phyloP scores from a whole-genome alignment of 495 filamentous ascomycete genomes.

The Talaromyces proteolyticus region DNA sequence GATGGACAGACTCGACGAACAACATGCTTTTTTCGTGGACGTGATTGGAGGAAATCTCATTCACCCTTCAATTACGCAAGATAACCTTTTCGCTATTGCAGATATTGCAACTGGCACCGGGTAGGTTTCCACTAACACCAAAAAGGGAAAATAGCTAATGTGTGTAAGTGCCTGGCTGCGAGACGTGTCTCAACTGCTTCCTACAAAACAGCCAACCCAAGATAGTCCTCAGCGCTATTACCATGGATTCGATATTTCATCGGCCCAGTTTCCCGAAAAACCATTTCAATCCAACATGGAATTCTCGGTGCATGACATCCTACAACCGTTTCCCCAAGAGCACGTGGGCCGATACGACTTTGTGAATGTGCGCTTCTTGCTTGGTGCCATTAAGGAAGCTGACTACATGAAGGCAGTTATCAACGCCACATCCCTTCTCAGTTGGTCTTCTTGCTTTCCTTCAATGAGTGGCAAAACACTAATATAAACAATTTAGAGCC shows the following conservation, averaged over 20 bases:
- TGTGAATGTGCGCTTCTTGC: too few species aligned
- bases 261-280: slow-evolving; percentile 19
- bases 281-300: neutral
- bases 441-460: too few species aligned
- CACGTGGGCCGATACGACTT: too few species aligned
- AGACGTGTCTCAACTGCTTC: slow-evolving; percentile 11
- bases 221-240: slow-evolving; percentile 8
- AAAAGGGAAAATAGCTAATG: neutral
- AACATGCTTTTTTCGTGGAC: slow-evolving; percentile 18
- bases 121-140: slow-evolving; percentile 10
- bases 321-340: too few species aligned
- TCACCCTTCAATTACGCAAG: slow-evolving; percentile 22
- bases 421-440: too few species aligned
- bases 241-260: slow-evolving; percentile 32
- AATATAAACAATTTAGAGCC: too few species aligned
- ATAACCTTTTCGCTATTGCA: slow-evolving; percentile 17
- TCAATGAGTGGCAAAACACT: too few species aligned
- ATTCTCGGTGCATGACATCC: too few species aligned
- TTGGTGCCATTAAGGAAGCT: too few species aligned
- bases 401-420: too few species aligned
- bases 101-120: slow-evolving; percentile 34
- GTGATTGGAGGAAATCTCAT: slow-evolving; percentile 16
- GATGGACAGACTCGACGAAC: too few species aligned
- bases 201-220: neutral
- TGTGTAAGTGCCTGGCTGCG: slow-evolving; percentile 11